Evolutionary conservation across 495 filamentous ascomycete species (phyloP).

Genomic region (Talaromyces ruber): DNA sequence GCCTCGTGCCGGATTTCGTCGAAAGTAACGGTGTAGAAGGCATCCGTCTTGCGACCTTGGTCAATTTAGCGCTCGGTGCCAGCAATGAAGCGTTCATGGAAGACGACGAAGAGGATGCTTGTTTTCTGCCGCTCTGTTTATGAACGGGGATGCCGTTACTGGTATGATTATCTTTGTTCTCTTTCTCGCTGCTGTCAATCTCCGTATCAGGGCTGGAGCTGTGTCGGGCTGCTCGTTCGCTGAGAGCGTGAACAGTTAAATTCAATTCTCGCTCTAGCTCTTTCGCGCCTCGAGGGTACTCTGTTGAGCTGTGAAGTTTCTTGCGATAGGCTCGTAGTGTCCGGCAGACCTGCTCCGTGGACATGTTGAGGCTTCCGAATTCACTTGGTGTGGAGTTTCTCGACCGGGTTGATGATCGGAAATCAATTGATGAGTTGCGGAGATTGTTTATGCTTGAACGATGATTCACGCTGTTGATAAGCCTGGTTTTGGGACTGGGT

Average conservation of each 20-base stretch:
- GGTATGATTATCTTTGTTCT: conserved; percentile 21
- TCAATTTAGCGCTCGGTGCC: conserved; percentile 8
- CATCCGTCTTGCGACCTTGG: conserved; percentile 20
- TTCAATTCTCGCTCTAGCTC: conserved; percentile 76
- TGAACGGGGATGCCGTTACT: neutral
- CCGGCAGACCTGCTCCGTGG: conserved; percentile 73
- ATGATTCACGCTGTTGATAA: conserved; percentile 11
- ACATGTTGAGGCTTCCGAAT: conserved; percentile 59
- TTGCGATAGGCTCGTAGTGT: conserved; percentile 76
- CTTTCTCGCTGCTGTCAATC: conserved; percentile 38
- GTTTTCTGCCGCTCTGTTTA: neutral
- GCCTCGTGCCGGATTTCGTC: conserved; percentile 14
- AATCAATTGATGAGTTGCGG: conserved; percentile 52
- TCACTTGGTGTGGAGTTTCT: conserved; percentile 45
- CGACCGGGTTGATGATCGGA: conserved; percentile 33
- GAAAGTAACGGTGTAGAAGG: conserved; percentile 31
- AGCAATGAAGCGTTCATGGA: neutral
- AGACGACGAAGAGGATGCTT: neutral
- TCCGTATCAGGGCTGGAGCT: conserved; percentile 22
- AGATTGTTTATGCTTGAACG: conserved; percentile 14
- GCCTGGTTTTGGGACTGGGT: conserved; percentile 26
- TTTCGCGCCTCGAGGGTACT: conserved; percentile 55
- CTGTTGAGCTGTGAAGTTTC: conserved; percentile 57
- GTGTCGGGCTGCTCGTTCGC: conserved; percentile 30
- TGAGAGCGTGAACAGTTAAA: conserved; percentile 62